These are phyloP conservation scores for Fraxinus pennsylvanica DNA, from an alignment of 257 asterid genomes.

Conservation along the genomic window DNA sequence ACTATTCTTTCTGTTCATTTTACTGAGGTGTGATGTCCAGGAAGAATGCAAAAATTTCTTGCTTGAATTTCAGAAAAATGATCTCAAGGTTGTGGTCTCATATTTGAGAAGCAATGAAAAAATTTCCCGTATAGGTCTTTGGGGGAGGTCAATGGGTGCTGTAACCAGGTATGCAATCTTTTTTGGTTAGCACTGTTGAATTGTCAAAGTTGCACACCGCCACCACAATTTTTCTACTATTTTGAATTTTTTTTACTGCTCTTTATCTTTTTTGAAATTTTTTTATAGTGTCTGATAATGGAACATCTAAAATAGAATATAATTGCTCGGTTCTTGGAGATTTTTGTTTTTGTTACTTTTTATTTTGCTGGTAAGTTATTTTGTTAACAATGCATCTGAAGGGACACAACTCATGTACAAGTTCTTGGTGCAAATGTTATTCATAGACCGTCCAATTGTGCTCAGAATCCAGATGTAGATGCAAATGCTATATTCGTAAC, in stretches of 20 bases:
- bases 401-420: neutral
- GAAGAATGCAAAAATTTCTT: neutral
- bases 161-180: slow-evolving; percentile 72
- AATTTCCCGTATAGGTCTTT: slow-evolving; percentile 86
- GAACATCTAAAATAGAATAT: neutral
- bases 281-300: slow-evolving; percentile 8
- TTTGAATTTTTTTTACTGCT: neutral
- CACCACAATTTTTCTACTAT: neutral
- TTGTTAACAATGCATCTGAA: neutral
- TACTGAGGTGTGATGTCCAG: neutral
- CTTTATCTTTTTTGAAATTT: neutral
- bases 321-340: slow-evolving; percentile 3
- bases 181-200: slow-evolving; percentile 6
- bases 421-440: slow-evolving; percentile 7
- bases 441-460: too few relatives aligned
- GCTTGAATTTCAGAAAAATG: slow-evolving; percentile 69
- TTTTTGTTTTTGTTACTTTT: neutral
- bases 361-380: slow-evolving; percentile 14
- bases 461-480: too few relatives aligned
- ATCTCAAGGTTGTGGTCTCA: slow-evolving; percentile 86
- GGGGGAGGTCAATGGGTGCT: slow-evolving; percentile 99
- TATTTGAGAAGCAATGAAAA: slow-evolving; percentile 71
- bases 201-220: slow-evolving; percentile 9
- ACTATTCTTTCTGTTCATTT: slow-evolving; percentile 21
- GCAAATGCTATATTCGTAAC: neutral